phyloP scores from a whole-genome alignment of 345 rosid genomes.

The Schrenkiella parvula region DNA sequence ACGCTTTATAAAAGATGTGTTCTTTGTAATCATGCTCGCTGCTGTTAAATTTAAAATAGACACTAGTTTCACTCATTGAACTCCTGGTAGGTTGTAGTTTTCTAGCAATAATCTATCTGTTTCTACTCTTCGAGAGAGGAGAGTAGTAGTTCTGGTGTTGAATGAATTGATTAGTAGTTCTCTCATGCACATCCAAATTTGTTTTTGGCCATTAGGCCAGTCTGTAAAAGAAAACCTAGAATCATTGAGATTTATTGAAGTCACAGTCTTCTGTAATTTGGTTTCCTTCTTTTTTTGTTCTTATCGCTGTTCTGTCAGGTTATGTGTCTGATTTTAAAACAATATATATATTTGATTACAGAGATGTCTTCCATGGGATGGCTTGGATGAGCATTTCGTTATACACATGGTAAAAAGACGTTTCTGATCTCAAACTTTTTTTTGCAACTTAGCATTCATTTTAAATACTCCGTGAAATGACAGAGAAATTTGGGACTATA shows the following conservation, averaged over 20 bases:
- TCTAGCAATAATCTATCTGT: neutral
- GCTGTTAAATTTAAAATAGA: neutral
- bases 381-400: slow-evolving; percentile 81
- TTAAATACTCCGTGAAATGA: neutral
- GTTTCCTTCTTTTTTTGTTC: neutral
- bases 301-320: neutral
- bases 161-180: neutral
- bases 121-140: neutral
- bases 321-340: slow-evolving; percentile 2
- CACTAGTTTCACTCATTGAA: neutral
- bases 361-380: slow-evolving; percentile 86
- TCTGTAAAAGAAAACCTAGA: neutral
- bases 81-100: neutral
- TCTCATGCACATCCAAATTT: neutral
- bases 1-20: neutral
- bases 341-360: slow-evolving; percentile 28
- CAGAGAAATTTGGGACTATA: neutral
- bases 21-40: neutral
- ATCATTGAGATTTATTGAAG: neutral
- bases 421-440: neutral
- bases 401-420: slow-evolving; percentile 64
- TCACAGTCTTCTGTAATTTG: neutral
- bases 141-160: neutral
- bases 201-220: neutral
- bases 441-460: neutral